A percentile compares a stretch with the other conserved stretches of the same genome.
Conservation (phyloP, 257 asterid genomes). For the Penstemon eatonii region DNA sequence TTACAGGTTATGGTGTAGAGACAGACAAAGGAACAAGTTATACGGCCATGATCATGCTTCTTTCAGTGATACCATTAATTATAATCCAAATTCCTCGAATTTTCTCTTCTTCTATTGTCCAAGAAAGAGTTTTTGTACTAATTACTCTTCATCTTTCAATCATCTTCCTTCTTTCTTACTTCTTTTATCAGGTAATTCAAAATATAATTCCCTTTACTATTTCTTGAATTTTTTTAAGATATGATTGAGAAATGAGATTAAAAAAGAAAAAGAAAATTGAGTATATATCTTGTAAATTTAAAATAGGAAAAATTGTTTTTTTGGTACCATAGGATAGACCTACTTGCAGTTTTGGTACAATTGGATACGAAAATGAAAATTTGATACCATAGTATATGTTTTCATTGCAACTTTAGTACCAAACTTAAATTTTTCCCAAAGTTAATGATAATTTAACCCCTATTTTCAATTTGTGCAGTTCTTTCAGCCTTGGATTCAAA, state of each 20-base stretch:
- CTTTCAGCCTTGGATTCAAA: conserved; percentile 64
- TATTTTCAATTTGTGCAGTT: conserved; percentile 34
- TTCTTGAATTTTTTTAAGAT: too few relatives aligned
- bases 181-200: conserved; percentile 61
- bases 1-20: conserved; percentile 48
- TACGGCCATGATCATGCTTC: conserved; percentile 59
- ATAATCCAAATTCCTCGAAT: conserved; percentile 42
- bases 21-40: conserved; percentile 45
- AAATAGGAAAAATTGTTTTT: not conserved
- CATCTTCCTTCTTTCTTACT: conserved; percentile 45
- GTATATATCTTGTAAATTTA: too few relatives aligned
- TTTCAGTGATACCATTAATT: conserved; percentile 50
- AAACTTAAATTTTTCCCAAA: too few relatives aligned
- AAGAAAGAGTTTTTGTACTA: conserved; percentile 30
- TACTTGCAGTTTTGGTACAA: too few relatives aligned
- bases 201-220: too few relatives aligned
- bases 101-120: conserved; percentile 28
- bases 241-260: too few relatives aligned
- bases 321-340: too few relatives aligned
- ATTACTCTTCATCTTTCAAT: conserved; percentile 46
- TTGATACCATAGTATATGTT: too few relatives aligned
- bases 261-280: too few relatives aligned
- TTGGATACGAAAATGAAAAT: too few relatives aligned
- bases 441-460: too few relatives aligned
- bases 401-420: too few relatives aligned